Conservation (phyloP, 2,329 filamentous ascomycete genomes). For the Fusarium tanahbumbuense region DNA sequence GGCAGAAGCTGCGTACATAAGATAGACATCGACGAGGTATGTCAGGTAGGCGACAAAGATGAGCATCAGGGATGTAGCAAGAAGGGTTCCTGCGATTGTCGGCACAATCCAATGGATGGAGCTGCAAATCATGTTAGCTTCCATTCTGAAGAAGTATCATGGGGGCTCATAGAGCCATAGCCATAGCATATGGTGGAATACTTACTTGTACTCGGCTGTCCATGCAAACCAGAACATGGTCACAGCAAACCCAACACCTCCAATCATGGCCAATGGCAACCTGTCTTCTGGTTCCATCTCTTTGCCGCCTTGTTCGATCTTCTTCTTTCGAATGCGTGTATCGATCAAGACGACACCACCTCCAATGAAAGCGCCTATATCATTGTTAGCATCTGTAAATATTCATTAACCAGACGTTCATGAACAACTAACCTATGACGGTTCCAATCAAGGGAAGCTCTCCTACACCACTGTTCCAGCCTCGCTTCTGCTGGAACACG, state of each 20-base stretch:
- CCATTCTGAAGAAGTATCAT: background rate
- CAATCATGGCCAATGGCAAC: slow-evolving; percentile 36
- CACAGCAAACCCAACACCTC: slow-evolving; percentile 33
- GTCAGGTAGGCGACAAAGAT: slow-evolving; percentile 37
- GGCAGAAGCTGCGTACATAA: slow-evolving; percentile 36
- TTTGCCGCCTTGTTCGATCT: slow-evolving; percentile 16
- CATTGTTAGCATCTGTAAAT: background rate
- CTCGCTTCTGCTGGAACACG: slow-evolving; percentile 67
- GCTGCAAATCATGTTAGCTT: background rate
- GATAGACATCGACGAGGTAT: slow-evolving; percentile 38
- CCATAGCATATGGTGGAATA: background rate
- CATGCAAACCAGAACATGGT: slow-evolving; percentile 44
- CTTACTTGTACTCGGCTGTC: slow-evolving; percentile 31
- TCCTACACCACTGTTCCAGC: slow-evolving; percentile 35
- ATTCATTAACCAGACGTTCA: background rate
- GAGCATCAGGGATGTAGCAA: slow-evolving; percentile 38
- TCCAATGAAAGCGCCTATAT: slow-evolving; percentile 25
- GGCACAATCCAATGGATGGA: slow-evolving; percentile 37
- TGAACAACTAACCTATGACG: slow-evolving; percentile 13
- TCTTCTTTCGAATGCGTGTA: slow-evolving; percentile 23
- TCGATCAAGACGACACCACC: slow-evolving; percentile 35
- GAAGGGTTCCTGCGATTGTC: slow-evolving; percentile 30
- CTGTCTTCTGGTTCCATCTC: slow-evolving; percentile 35
- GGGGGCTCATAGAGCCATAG: background rate
- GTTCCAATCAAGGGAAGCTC: slow-evolving; percentile 40